Base-by-base conservation (phyloP, 768 basidiomycete species). In the Tylopilus plumbeoviolaceoides region DNA sequence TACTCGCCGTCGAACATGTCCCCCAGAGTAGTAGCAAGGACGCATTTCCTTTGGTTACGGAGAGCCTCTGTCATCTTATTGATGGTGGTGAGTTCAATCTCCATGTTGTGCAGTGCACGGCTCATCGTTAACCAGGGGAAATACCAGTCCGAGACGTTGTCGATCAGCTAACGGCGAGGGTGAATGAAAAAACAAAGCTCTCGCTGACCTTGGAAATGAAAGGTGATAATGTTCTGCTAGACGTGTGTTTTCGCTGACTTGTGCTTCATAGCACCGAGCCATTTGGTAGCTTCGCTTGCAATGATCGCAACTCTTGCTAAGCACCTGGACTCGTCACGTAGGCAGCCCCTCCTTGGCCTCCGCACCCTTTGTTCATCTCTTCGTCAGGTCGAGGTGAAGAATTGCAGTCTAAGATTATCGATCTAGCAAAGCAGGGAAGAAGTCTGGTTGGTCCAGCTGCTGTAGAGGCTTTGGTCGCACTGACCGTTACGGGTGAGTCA, bases 391-490 rank as follows among this genome's bases (percentile, higher is more conserved):
- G 5, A 12, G 40, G 44, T 25, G 2, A 40, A 25, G 7, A 0
- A 4, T 11, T 57, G 27, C 21, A 21, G 15, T 5, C 18, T 9
- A 49, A 15, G 23, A 49, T 59, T 30, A 1, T 5, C 7, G n/a
- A 46, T 1, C 17, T 59, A 11, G 45, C 47, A 23, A 18, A 12
- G 23, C 33, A 25, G 28, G 23, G 12, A 18, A 48, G 10, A 10
- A 4, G 36, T n/a, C 35, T 25, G 1, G 42, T 50, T n/a, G 57
- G 57, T 23, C 7, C 44, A 14, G 51, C 41, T 5, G 57, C 57
- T 12, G 41, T 59, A 11, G 31, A 50, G 28, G 45, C 44, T 10
- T 27, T 59, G 14, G 41, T 57, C 39, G 41, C 48, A 8, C 23
- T 59, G 45, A 31, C 35, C 0, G 40, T 3, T 17, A 17, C 15